Evolutionary conservation across 106 monocot species (phyloP).

Genomic region (Allium sativum): DNA sequence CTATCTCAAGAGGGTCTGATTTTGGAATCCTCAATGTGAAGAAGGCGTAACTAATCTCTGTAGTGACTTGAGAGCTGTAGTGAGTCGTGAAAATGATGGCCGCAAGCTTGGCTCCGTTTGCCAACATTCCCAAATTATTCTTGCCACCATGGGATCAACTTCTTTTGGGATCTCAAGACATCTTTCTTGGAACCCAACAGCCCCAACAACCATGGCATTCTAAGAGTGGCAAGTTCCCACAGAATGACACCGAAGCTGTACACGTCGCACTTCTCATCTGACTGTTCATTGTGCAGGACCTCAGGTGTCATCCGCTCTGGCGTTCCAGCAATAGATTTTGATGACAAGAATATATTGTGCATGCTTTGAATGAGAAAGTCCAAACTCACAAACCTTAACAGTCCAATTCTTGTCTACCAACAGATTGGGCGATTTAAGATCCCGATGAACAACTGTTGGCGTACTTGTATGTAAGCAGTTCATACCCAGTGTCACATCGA

Average conservation of each 20-base stretch:
- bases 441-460: conserved; percentile 91
- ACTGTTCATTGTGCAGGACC: conserved; percentile 92
- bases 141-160: conserved; percentile 74
- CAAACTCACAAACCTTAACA: conserved; percentile 99
- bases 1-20: conserved; percentile 33
- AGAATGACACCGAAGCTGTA: conserved; percentile 98
- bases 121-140: conserved; percentile 89
- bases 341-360: conserved; percentile 91
- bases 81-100: conserved; percentile 79
- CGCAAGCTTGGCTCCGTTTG: conserved; percentile 82
- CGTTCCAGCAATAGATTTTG: conserved; percentile 96
- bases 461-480: conserved; percentile 81
- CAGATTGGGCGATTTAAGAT: conserved; percentile 96
- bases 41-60: conserved; percentile 59
- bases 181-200: conserved; percentile 88
- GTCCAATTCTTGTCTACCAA: conserved; percentile 96
- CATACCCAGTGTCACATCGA: conserved; percentile 98
- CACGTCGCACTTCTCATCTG: conserved; percentile 99
- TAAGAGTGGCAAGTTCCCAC: conserved; percentile 91
- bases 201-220: conserved; percentile 99
- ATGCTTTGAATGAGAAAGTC: conserved; percentile 93
- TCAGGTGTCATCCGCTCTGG: conserved; percentile 99
- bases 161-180: conserved; percentile 95
- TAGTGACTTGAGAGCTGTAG: conserved; percentile 51
- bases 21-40: conserved; percentile 36